Evolutionary conservation across 352 stramenopile genomes (phyloP), one percentile per base, ranked within the genome.

Genomic region (Pythium aquatile): DNA sequence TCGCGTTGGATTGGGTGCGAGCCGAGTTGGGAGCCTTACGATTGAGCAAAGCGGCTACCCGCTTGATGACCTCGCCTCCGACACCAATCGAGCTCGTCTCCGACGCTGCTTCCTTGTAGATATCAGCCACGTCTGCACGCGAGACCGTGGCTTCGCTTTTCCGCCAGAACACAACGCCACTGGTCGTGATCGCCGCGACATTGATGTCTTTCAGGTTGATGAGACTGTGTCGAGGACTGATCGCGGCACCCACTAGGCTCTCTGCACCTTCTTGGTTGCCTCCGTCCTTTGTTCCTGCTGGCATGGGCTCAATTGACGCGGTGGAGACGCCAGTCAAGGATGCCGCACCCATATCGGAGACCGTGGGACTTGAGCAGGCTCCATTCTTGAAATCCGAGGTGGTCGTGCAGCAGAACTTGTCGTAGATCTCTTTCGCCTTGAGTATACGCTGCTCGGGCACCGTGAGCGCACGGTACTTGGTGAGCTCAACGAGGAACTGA

Each of bases 401-500:
- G 3, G 58, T 68, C 49, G 63, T 51, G 58, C 48, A 60, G 47
- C 79, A 88, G 29, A 90, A 91, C 2, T 72, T 66, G 13, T 86
- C 76, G 66, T 69, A 89, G 20, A 89, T 87, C 37, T 88, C 79
- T 24, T 72, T 69, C 3, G 82, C 84, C 49, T 89, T 87, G 5
- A 53, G 28, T 3, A 66, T 26, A 9, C 82, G 81, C 46, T 81
- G 75, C 26, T 90, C 82, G 1, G 78, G 14, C 6, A 71, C 62
- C 33, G 75, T 68, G 14, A 90, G 60, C n/a, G 68, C 66, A 7
- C 84, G 80, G 59, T 74, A 91, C 46, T 87, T 86, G 64, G 80
- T 88, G n/a, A 93, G 69, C 14, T 90, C 82, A n/a, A 87, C 73
- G 16, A 93, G 58, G 30, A 93, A 90, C 54, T 84, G 69, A 9